Evolutionary conservation across 2,329 filamentous ascomycete genomes (phyloP), one percentile per base, ranked within the genome.

Genomic region (Lojkania enalia): DNA sequence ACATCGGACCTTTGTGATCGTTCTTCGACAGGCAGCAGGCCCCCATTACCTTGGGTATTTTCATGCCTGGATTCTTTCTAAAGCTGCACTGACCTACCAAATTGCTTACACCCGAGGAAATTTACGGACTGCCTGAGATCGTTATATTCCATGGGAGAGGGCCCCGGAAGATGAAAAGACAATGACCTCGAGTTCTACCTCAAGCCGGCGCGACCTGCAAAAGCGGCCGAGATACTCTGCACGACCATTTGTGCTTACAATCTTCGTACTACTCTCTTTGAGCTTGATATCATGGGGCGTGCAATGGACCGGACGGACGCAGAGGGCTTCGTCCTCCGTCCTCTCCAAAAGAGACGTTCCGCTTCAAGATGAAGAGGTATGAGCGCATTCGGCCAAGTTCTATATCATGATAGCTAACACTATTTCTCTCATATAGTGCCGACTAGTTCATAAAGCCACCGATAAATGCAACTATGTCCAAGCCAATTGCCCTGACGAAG

Each of bases 381-480:
- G 39, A 30, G 9, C 15, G 9, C 7, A 12, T 7, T 6, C 30
- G 15, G 30, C 33, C 27, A 21, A 32, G 37, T 41, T 27, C 42
- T 20, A 40, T 37, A 15, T 14, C 21, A 11, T 14, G n/a, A 15
- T 23, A 20, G 15, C 19, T 25, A 18, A 30, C 21, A 12, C 39
- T 13, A 11, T 33, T 14, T 15, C 11, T n/a, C 18, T 35, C 15
- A 36, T 21, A 15, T 51, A 91, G 75, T 99, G 94, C 66, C 85
- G 85, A 48, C 74, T 88, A 23, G 89, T 99, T 43, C 89, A 94
- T 69, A 72, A 81, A 36, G 86, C 84, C 40, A 29, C 30, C 31
- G 87, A 99, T 67, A 83, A 96, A 73, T 99, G 94, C 75, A 84
- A 84, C 56, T 97, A 94, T 71, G 83, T 97, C 46, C 83, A 78